A percentile compares a stretch with the other conserved stretches of the same genome.
Evolutionary conservation across 2,329 filamentous ascomycete species (phyloP).

Genomic region (Fusarium sp.): DNA sequence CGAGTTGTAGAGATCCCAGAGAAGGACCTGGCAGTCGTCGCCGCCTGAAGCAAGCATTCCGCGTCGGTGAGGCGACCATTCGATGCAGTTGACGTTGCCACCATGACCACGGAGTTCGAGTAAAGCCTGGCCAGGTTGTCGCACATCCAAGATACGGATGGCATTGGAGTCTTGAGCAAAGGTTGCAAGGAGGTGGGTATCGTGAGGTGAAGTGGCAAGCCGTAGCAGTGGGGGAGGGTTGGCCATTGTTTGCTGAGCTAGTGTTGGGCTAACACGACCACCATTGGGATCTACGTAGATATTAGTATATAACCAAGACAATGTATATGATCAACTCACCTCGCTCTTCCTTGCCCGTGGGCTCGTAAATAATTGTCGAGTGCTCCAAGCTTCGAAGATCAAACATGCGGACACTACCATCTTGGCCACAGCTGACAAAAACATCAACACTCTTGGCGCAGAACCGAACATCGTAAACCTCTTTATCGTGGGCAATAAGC

Average conservation of each 20-base stretch:
- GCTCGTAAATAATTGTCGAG: slow-evolving; percentile 99
- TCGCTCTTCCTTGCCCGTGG: slow-evolving; percentile 84
- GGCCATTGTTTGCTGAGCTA: slow-evolving; percentile 81
- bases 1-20: slow-evolving; percentile 90
- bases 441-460: slow-evolving; percentile 99
- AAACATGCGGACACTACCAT: slow-evolving; percentile 99
- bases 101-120: slow-evolving; percentile 92
- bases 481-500: slow-evolving; percentile 97
- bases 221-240: slow-evolving; percentile 83
- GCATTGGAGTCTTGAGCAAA: slow-evolving; percentile 94
- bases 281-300: slow-evolving; percentile 63
- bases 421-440: slow-evolving; percentile 96
- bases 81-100: slow-evolving; percentile 88
- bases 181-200: slow-evolving; percentile 95
- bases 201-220: slow-evolving; percentile 91
- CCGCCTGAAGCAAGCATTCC: slow-evolving; percentile 91
- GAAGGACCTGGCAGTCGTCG: slow-evolving; percentile 89
- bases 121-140: slow-evolving; percentile 94
- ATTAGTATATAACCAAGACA: neutral
- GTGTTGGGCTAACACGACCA: slow-evolving; percentile 77
- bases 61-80: slow-evolving; percentile 91
- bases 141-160: slow-evolving; percentile 94
- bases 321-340: slow-evolving; percentile 60
- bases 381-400: slow-evolving; percentile 96
- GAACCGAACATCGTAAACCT: slow-evolving; percentile 98